Conservation (phyloP, 306 rosid genomes). For the Trifolium dubium region DNA sequence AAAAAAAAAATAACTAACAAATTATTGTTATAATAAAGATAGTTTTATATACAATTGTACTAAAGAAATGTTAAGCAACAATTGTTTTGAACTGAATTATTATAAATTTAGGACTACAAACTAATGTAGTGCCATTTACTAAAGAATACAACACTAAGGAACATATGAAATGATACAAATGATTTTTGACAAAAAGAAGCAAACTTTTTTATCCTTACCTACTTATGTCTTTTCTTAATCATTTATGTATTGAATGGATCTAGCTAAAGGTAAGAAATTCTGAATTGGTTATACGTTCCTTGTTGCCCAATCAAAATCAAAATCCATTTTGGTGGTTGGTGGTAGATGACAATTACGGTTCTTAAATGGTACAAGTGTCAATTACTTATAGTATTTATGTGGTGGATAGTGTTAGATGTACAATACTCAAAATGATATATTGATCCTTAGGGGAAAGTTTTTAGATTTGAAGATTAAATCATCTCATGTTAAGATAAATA, state of each 20-base stretch:
- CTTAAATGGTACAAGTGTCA: constrained; percentile 27
- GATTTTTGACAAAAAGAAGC: constrained; percentile 49
- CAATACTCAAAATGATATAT: constrained; percentile 17
- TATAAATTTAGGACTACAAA: too few relatives aligned
- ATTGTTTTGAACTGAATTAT: too few relatives aligned
- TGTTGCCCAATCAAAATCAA: constrained; percentile 51
- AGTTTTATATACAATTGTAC: too few relatives aligned
- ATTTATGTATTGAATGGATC: constrained; percentile 39
- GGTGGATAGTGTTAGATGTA: constrained; percentile 39
- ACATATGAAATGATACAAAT: constrained; percentile 49
- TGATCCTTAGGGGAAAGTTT: not conserved
- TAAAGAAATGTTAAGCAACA: too few relatives aligned
- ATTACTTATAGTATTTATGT: constrained; percentile 29
- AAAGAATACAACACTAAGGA: constrained; percentile 44
- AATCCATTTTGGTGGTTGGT: constrained; percentile 39
- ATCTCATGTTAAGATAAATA: not conserved
- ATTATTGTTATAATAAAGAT: too few relatives aligned
- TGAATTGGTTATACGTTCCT: constrained; percentile 38
- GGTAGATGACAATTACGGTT: constrained; percentile 36
- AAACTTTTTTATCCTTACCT: constrained; percentile 8
- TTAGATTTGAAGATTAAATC: not conserved
- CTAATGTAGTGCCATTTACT: constrained; percentile 49
- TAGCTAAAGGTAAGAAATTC: constrained; percentile 42
- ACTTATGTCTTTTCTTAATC: constrained; percentile 40
- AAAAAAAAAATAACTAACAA: too few relatives aligned